These are phyloP conservation scores for Penium margaritaceum DNA, from an alignment of 139 green algal species.

Conservation along the genomic window DNA sequence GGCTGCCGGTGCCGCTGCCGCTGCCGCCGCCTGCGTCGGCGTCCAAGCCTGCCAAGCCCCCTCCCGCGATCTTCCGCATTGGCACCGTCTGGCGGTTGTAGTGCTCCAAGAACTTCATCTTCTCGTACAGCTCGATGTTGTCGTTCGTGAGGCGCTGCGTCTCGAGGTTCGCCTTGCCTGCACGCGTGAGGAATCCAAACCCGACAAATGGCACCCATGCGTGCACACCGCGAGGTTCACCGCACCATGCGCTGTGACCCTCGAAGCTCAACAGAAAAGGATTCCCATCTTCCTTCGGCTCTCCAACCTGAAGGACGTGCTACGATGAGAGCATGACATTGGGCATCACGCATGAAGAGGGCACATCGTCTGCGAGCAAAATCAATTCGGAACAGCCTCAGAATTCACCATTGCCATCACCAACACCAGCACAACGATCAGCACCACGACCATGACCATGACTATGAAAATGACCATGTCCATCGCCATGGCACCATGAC, in stretches of 20 bases:
- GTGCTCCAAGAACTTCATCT: conserved; percentile 72
- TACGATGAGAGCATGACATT: neutral
- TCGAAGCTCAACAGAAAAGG: neutral
- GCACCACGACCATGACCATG: too few species aligned
- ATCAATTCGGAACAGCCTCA: too few species aligned
- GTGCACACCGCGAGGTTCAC: neutral
- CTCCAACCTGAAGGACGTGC: too few species aligned
- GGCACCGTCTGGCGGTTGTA: conserved; percentile 38
- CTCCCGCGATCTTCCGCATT: conserved; percentile 15
- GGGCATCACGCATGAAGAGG: neutral
- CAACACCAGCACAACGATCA: too few species aligned
- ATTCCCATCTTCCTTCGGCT: too few species aligned
- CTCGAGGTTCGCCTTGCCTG: neutral
- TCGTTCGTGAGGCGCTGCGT: conserved; percentile 55
- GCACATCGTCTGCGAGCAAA: too few species aligned
- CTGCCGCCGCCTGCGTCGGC: neutral
- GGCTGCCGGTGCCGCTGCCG: neutral
- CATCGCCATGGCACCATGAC: too few species aligned
- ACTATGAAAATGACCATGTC: too few species aligned
- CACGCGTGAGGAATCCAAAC: neutral
- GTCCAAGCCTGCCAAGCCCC: neutral
- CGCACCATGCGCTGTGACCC: neutral
- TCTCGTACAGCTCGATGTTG: conserved; percentile 82
- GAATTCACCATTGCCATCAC: too few species aligned
- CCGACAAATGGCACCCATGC: neutral